phyloP scores from a whole-genome alignment of 768 basidiomycete species.

The Albatrellus ellisii region DNA sequence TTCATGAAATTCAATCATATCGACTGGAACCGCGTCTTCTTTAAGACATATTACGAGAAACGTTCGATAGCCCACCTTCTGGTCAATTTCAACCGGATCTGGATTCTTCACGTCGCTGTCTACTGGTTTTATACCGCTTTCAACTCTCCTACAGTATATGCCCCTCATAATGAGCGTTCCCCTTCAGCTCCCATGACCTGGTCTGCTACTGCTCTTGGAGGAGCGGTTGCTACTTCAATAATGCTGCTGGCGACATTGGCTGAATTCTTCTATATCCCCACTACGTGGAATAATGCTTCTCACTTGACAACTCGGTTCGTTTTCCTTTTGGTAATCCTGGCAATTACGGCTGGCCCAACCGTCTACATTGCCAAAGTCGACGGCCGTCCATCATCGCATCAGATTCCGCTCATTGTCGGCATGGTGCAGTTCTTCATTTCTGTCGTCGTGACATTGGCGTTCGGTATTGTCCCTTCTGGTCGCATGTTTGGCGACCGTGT shows the following conservation, averaged over 20 bases:
- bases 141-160: slow-evolving; percentile 89
- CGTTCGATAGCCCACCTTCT: slow-evolving; percentile 87
- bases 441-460: slow-evolving; percentile 66
- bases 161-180: slow-evolving; percentile 43
- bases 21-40: slow-evolving; percentile 92
- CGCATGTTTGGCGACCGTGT: slow-evolving; percentile 99
- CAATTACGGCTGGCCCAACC: slow-evolving; percentile 85
- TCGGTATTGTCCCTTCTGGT: slow-evolving; percentile 86
- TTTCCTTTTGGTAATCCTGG: slow-evolving; percentile 87
- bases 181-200: slow-evolving; percentile 88
- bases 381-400: slow-evolving; percentile 38
- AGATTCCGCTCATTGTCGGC: slow-evolving; percentile 80
- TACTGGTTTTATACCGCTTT: slow-evolving; percentile 99
- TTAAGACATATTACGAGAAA: slow-evolving; percentile 98
- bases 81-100: slow-evolving; percentile 98
- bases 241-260: slow-evolving; percentile 90
- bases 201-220: slow-evolving; percentile 93
- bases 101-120: slow-evolving; percentile 89
- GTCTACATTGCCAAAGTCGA: slow-evolving; percentile 87
- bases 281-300: slow-evolving; percentile 97
- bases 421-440: slow-evolving; percentile 93
- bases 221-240: slow-evolving; percentile 84
- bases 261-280: slow-evolving; percentile 95
- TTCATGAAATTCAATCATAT: slow-evolving; percentile 87
- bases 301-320: slow-evolving; percentile 90